These are phyloP conservation scores for Monilinia aucupariae DNA, from an alignment of 2,329 filamentous ascomycete genomes.

Conservation along the genomic window DNA sequence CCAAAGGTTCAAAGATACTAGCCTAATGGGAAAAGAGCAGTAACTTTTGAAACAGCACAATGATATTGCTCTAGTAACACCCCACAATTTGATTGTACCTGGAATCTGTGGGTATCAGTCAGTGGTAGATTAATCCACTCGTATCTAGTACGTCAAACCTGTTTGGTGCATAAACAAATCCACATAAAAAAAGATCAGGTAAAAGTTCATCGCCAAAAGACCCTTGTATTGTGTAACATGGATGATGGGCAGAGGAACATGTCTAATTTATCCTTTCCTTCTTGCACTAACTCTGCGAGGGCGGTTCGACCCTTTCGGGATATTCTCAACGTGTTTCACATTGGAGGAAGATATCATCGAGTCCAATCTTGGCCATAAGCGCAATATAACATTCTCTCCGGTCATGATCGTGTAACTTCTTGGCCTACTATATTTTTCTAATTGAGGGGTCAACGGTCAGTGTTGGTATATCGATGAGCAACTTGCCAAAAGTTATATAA, in stretches of 20 bases:
- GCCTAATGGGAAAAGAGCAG: too few relatives aligned
- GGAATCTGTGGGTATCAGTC: neutral
- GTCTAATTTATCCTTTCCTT: neutral
- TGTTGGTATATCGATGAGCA: neutral
- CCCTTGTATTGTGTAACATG: neutral
- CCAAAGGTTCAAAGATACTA: too few relatives aligned
- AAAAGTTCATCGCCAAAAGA: neutral
- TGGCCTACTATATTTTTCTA: slow-evolving; percentile 7
- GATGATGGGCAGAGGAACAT: neutral
- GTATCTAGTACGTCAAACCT: neutral
- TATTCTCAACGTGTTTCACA: neutral
- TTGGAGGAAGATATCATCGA: neutral
- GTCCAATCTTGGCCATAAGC: neutral
- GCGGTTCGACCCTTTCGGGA: neutral
- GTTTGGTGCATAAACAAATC: neutral
- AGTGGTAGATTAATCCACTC: neutral
- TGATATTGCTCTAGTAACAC: too few relatives aligned
- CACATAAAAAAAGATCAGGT: neutral
- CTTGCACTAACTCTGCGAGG: neutral
- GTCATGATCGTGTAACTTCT: neutral
- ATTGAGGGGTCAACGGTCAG: neutral
- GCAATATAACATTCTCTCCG: neutral
- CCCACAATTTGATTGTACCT: neutral
- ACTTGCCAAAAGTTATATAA: slow-evolving; percentile 8
- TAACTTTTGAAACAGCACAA: too few relatives aligned